Conservation (phyloP, 805 yeast genomes). For the Huiozyma naganishii region DNA sequence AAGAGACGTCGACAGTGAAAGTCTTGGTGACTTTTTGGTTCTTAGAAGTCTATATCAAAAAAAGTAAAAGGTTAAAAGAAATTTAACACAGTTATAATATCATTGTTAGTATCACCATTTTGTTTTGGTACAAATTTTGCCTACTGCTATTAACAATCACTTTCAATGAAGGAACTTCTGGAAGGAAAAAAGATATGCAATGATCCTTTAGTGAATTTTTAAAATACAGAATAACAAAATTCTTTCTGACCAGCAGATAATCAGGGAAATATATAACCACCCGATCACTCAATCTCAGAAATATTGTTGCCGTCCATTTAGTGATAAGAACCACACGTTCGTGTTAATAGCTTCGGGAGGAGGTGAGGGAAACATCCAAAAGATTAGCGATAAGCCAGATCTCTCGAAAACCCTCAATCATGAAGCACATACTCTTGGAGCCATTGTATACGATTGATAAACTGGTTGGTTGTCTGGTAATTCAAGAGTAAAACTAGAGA, state of each 20-base stretch:
- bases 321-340: background rate
- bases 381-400: no score
- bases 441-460: slow-evolving; percentile 33
- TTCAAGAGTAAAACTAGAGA: background rate
- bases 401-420: no score
- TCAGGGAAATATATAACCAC: background rate
- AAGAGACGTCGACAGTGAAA: slow-evolving; percentile 91
- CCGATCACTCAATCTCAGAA: no score
- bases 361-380: background rate
- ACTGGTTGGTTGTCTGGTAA: background rate
- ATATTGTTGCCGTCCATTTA: no score
- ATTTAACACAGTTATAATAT: slow-evolving; percentile 4
- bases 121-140: slow-evolving; percentile 10
- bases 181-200: no score
- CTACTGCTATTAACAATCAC: slow-evolving; percentile 34
- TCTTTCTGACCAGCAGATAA: background rate
- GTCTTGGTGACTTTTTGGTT: slow-evolving; percentile 75
- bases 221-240: slow-evolving; percentile 22
- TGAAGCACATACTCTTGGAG: slow-evolving; percentile 75
- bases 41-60: slow-evolving; percentile 54
- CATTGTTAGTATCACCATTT: slow-evolving; percentile 8
- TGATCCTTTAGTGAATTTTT: slow-evolving; percentile 17
- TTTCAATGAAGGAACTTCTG: slow-evolving; percentile 1
- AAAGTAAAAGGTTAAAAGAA: slow-evolving; percentile 1
- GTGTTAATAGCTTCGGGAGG: slow-evolving; percentile 1